Base-by-base conservation (phyloP, 2,329 filamentous ascomycete genomes). In the Fusarium sp. region DNA sequence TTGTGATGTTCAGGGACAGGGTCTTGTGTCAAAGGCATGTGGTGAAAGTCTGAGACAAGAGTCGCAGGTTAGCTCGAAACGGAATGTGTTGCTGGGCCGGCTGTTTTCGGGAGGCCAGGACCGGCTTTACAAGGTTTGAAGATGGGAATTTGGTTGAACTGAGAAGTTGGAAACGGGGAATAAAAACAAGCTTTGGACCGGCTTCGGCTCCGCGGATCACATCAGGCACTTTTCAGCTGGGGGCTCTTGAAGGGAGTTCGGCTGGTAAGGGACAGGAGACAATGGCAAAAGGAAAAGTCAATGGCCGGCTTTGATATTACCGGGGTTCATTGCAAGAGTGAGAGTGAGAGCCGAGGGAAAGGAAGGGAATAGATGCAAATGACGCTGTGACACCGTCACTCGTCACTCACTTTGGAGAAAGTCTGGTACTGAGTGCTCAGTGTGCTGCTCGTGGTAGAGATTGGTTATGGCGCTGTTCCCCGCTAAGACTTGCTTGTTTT, bases 311-410 rank as follows among this genome's bases (percentile, higher is more conserved):
- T 63, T 39, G n/a, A 42, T 44, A 18, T 58, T 66, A 48, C 64
- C 30, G 34, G 55, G 66, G 64, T 44, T 44, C 12, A 55, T 22
- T 32, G 45, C 8, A 14, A 15, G 22, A 15, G 39, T 13, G 41
- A 34, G 47, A 28, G 14, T 34, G 24, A 58, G 15, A 58, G 55
- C 62, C 59, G 69, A 75, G 70, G 62, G 62, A 66, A 69, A 36
- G 65, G 34, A 54, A 39, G 24, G 39, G 44, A 34, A 68, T 48
- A 55, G 66, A 56, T 41, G 60, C 36, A 62, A 58, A 78, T 78
- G 76, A 78, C 76, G 76, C 70, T 60, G 73, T 75, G 66, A 78
- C 75, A 77, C 67, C 76, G 78, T 78, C 76, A 77, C 68, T 55
- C 55, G 55, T 39, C 36, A 58, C 32, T 39, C 36, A 69, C 28